Conservation (phyloP, 2,329 filamentous ascomycete genomes). For the Talaromyces sp. region DNA sequence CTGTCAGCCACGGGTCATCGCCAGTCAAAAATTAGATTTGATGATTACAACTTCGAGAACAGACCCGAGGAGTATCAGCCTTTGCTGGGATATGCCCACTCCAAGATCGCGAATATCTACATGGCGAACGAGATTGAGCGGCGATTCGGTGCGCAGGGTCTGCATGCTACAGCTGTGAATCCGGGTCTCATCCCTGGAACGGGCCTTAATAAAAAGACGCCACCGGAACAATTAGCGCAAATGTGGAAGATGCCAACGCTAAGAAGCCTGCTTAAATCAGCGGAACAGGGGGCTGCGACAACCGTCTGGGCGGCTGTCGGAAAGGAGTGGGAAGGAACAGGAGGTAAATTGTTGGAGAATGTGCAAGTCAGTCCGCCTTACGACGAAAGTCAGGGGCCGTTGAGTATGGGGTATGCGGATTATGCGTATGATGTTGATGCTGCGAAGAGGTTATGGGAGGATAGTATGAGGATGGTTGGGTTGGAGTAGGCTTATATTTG, state of each 20-base stretch:
- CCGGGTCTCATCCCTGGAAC: conserved; percentile 3
- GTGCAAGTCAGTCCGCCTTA: conserved; percentile 23
- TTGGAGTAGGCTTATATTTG: not conserved
- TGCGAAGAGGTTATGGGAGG: conserved; percentile 9
- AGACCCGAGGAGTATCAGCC: conserved; percentile 12
- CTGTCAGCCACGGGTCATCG: conserved; percentile 13
- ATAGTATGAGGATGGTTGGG: conserved; percentile 12
- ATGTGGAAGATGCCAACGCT: not conserved
- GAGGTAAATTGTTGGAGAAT: conserved; percentile 35
- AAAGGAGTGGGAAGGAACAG: conserved; percentile 30
- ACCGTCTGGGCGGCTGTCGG: conserved; percentile 36
- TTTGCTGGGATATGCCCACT: conserved; percentile 5
- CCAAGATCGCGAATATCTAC: conserved; percentile 7
- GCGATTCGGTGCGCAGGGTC: not conserved
- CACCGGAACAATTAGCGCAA: conserved; percentile 4
- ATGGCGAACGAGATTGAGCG: conserved; percentile 4
- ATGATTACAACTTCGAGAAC: conserved; percentile 14
- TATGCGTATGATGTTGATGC: conserved; percentile 20
- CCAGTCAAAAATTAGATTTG: conserved; percentile 12
- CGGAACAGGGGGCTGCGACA: conserved; percentile 28
- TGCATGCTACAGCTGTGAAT: conserved; percentile 7
- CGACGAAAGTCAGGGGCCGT: conserved; percentile 17
- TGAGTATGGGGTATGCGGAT: conserved; percentile 19
- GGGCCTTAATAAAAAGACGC: conserved; percentile 7
- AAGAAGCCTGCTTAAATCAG: not conserved